phyloP scores from a whole-genome alignment of 306 rosid species.

The Castanea sativa region DNA sequence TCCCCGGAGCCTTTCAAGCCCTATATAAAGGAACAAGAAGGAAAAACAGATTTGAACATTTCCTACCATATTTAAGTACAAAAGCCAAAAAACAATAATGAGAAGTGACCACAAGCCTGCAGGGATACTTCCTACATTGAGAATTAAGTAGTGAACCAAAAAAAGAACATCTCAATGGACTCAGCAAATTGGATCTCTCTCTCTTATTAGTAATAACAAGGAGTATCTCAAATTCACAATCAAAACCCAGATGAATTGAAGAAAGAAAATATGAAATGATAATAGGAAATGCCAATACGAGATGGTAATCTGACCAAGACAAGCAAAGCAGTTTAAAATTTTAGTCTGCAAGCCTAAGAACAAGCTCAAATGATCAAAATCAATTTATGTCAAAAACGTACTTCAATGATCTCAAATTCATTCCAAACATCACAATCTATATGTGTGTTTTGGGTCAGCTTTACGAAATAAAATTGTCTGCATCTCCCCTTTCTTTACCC shows the following conservation, averaged over 20 bases:
- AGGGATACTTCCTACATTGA: neutral
- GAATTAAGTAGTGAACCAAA: neutral
- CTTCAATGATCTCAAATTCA: too few species aligned
- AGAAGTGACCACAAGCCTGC: neutral
- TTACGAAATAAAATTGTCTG: neutral
- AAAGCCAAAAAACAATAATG: neutral
- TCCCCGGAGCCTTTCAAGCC: conserved; percentile 58
- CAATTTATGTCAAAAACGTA: neutral
- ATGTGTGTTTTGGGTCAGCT: neutral
- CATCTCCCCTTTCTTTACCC: neutral
- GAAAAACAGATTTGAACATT: conserved; percentile 19
- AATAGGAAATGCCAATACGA: neutral
- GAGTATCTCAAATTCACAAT: conserved; percentile 12
- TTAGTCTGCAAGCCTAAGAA: neutral
- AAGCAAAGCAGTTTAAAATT: neutral
- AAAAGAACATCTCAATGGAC: neutral
- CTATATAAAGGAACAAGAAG: conserved; percentile 44
- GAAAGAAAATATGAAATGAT: neutral
- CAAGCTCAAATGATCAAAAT: neutral
- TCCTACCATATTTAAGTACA: neutral
- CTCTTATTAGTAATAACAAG: neutral
- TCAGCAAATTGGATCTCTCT: too few species aligned
- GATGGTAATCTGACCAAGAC: neutral
- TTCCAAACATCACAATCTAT: neutral
- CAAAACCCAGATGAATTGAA: conserved; percentile 4